Conservation (phyloP, 345 rosid species). For the Eucalyptus shirleyi region DNA sequence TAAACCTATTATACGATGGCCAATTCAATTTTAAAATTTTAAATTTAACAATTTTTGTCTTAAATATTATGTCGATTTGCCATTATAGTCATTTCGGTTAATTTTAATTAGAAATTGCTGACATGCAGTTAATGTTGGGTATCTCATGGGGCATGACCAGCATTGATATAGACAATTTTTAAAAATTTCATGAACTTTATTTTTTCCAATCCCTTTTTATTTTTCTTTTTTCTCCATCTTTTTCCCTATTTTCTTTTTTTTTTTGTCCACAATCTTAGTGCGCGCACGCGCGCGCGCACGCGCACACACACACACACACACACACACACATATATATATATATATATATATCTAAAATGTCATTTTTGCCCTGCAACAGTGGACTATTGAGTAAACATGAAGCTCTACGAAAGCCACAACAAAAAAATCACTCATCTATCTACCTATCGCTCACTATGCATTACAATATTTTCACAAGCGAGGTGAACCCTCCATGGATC, state of each 20-base stretch:
- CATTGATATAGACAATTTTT: accelerated
- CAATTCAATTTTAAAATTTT: no score
- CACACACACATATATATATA: no score
- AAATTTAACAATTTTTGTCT: no score
- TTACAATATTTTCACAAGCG: not conserved
- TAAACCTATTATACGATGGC: not conserved
- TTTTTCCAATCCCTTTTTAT: no score
- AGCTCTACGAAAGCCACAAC: not conserved
- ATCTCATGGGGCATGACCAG: accelerated
- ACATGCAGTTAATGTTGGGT: accelerated
- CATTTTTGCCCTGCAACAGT: not conserved
- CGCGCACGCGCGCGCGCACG: no score
- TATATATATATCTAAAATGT: not conserved
- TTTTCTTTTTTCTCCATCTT: no score
- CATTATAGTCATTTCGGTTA: no score
- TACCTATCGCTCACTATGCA: not conserved
- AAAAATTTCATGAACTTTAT: no score
- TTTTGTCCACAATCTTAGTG: not conserved
- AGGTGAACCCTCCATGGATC: not conserved
- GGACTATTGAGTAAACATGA: not conserved
- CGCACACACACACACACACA: no score
- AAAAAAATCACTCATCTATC: not conserved
- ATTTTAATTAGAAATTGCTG: no score
- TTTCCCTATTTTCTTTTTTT: no score
- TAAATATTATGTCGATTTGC: no score